phyloP scores from a whole-genome alignment of 352 stramenopile genomes.

The Pythium scleroteichum region DNA sequence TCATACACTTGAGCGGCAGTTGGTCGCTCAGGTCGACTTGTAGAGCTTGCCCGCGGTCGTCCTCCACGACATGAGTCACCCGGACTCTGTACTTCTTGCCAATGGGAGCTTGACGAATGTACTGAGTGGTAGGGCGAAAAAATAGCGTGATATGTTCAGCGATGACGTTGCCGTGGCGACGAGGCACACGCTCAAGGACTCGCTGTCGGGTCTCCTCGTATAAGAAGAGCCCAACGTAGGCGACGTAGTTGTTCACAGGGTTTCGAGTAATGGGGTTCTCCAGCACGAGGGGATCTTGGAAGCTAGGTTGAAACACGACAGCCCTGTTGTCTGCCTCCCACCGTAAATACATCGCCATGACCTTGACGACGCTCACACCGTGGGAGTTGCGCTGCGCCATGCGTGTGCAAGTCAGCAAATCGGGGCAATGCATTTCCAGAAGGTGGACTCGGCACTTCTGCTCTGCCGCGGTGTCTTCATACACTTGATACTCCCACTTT shows the following conservation, averaged over 20 bases:
- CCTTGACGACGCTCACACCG: constrained; percentile 55
- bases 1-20: constrained; percentile 41
- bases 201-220: constrained; percentile 32
- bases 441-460: constrained; percentile 7
- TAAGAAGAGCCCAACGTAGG: constrained; percentile 63
- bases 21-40: constrained; percentile 44
- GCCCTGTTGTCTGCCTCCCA: constrained; percentile 52
- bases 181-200: constrained; percentile 34
- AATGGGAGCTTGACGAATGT: constrained; percentile 45
- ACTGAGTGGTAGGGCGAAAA: constrained; percentile 58
- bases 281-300: constrained; percentile 42
- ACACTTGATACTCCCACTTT: constrained; percentile 65
- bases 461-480: constrained; percentile 28
- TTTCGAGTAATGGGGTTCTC: constrained; percentile 57
- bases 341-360: constrained; percentile 70
- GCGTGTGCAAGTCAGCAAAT: constrained; percentile 45
- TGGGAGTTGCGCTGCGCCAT: constrained; percentile 73
- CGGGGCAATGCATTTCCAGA: constrained; percentile 57
- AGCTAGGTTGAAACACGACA: constrained; percentile 41
- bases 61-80: constrained; percentile 42
- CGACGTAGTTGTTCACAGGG: constrained; percentile 32
- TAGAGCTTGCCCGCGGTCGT: constrained; percentile 46
- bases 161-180: constrained; percentile 39
- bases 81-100: constrained; percentile 38
- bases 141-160: constrained; percentile 71